Base-by-base conservation (phyloP, 495 filamentous ascomycete genomes). In the Penicillium coprophilum region DNA sequence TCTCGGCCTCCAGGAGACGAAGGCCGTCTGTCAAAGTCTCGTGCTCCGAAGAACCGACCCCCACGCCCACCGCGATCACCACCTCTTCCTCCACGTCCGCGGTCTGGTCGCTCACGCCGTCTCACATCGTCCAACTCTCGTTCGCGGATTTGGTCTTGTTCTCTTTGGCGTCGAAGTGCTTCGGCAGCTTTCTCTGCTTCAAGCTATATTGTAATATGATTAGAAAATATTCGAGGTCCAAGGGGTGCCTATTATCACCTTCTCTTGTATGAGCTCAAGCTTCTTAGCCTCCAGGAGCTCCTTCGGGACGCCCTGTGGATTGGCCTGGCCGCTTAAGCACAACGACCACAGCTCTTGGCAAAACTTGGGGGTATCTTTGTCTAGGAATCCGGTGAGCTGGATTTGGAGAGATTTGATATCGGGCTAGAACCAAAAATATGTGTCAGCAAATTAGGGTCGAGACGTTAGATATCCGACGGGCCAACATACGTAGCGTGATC, bases 221-320 rank as follows among this genome's bases (percentile, higher is more conserved):
- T 50, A 65, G 48, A 39, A 39, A 15, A 44, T 20, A 38, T 13
- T 10, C 27, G 9, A n/a, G 20, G 13, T 24, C 7, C 10, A 21
- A 0, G 1, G 21, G 6, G 17, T 5, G 13, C 2, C 30, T 17
- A 3, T 6, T 50, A 61, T 21, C 71, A 94, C 94, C 86, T 95
- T 96, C 63, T 96, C 90, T 70, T 96, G 90, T 34, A 92, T 87
- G 36, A 98, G 77, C 67, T 97, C 94, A 20, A 88, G 75, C 73
- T 97, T 98, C 79, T 98, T 98, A 4, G 92, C 91, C 67, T 97
- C 95, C 7, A 98, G 69, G 31, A 98, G 77, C 72, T 97, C 93
- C 68, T 95, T 92, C 0, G 94, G 94, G 36, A 99, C 90, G 44
- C 93, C 93, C 69, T 92, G 88, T 1, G 88, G 83, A 67, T 86